Conservation (phyloP, 495 filamentous ascomycete genomes). For the Xylaria venustula region DNA sequence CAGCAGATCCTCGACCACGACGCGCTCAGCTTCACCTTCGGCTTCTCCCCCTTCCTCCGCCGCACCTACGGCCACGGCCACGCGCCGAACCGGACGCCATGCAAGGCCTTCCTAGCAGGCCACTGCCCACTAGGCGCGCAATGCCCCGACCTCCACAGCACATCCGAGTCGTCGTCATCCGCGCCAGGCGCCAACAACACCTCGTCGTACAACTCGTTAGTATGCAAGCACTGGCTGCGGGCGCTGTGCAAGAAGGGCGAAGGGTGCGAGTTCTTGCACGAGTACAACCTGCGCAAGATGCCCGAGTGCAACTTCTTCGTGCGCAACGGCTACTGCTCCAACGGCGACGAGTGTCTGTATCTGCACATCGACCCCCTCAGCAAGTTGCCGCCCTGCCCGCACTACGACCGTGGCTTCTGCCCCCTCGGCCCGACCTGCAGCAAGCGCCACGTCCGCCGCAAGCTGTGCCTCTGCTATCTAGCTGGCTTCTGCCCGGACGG, state of each 20-base stretch:
- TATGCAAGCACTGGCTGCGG: slow-evolving; percentile 98
- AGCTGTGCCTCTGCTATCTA: slow-evolving; percentile 81
- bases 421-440: slow-evolving; percentile 82
- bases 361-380: slow-evolving; percentile 85
- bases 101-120: slow-evolving; percentile 70
- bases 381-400: slow-evolving; percentile 80
- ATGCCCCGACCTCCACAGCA: slow-evolving; percentile 62
- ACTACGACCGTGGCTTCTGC: slow-evolving; percentile 96
- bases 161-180: slow-evolving; percentile 18
- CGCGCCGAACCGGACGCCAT: slow-evolving; percentile 67
- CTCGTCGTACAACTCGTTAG: slow-evolving; percentile 64
- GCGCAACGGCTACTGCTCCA: slow-evolving; percentile 87
- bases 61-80: slow-evolving; percentile 76
- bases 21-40: slow-evolving; percentile 62
- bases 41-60: slow-evolving; percentile 73
- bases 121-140: slow-evolving; percentile 74
- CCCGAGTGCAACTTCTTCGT: slow-evolving; percentile 93
- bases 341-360: slow-evolving; percentile 95
- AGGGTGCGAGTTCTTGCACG: slow-evolving; percentile 93
- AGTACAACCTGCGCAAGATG: slow-evolving; percentile 97
- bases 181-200: slow-evolving; percentile 21
- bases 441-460: slow-evolving; percentile 77
- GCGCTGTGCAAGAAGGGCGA: slow-evolving; percentile 97
- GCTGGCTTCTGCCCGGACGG: slow-evolving; percentile 95
- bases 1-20: slow-evolving; percentile 50